phyloP scores from a whole-genome alignment of 768 basidiomycete genomes.

The Pleurotus tuber-regium region DNA sequence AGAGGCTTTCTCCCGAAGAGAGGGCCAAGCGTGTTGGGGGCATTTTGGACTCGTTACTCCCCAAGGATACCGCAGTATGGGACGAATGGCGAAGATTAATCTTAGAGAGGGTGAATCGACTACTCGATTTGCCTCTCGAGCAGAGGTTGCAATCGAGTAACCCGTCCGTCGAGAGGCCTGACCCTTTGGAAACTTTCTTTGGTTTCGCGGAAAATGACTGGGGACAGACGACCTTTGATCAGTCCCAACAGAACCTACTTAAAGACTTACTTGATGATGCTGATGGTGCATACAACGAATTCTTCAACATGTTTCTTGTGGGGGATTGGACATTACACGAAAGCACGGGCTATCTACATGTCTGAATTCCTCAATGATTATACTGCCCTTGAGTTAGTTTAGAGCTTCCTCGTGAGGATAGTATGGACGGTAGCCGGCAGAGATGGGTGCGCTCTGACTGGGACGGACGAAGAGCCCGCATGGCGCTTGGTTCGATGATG shows the following conservation, averaged over 20 bases:
- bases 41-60: constrained; percentile 7
- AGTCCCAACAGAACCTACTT: background rate
- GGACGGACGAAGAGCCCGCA: too few species aligned
- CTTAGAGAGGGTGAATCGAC: background rate
- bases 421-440: too few species aligned
- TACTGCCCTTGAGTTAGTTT: too few species aligned
- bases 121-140: background rate
- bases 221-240: background rate
- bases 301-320: constrained; percentile 3
- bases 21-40: background rate
- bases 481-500: too few species aligned
- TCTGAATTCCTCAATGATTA: too few species aligned
- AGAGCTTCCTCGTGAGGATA: too few species aligned
- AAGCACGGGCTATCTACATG: background rate
- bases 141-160: background rate
- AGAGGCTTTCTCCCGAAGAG: background rate
- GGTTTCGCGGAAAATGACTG: background rate
- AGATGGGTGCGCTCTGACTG: too few species aligned
- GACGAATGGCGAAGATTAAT: background rate
- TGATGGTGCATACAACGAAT: constrained; percentile 2
- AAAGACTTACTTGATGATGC: background rate
- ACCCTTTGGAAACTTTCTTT: background rate
- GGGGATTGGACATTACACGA: background rate
- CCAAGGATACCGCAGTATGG: constrained; percentile 7
- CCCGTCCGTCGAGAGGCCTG: background rate